These are phyloP conservation scores for Lignosus rhinocerotis DNA, from an alignment of 1,284 basidiomycete genomes.

Conservation along the genomic window DNA sequence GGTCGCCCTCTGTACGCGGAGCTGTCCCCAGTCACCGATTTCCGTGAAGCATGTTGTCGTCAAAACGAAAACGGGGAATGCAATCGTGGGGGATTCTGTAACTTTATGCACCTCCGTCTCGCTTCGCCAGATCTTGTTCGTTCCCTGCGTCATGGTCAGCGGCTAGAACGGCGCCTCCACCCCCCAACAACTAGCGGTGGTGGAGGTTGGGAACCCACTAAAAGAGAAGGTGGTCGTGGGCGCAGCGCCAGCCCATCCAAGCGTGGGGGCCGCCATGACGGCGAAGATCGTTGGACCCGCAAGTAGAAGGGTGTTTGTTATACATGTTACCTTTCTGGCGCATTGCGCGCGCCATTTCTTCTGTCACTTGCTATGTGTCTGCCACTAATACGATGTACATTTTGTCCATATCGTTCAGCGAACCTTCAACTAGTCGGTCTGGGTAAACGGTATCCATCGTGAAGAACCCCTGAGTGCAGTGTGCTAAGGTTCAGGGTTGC, in stretches of 20 bases:
- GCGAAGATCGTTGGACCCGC: conserved; percentile 70
- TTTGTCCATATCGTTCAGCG: neutral
- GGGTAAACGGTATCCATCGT: too few species aligned
- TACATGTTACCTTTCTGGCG: neutral
- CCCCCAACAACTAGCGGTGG: conserved; percentile 60
- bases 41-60: conserved; percentile 97
- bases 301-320: conserved; percentile 28
- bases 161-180: conserved; percentile 76
- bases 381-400: conserved; percentile 9
- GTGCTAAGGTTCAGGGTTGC: neutral
- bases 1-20: conserved; percentile 98
- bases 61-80: conserved; percentile 98
- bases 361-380: neutral
- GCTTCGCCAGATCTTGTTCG: conserved; percentile 82
- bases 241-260: conserved; percentile 73
- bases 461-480: too few species aligned
- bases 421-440: too few species aligned
- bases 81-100: conserved; percentile 96
- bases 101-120: conserved; percentile 96
- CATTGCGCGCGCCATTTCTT: neutral
- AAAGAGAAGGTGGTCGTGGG: conserved; percentile 59
- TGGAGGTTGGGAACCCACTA: conserved; percentile 79
- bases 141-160: conserved; percentile 80
- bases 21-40: conserved; percentile 97
- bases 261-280: conserved; percentile 54